Base-by-base conservation (phyloP, 2,329 filamentous ascomycete species). In the Aciculosporium take region DNA sequence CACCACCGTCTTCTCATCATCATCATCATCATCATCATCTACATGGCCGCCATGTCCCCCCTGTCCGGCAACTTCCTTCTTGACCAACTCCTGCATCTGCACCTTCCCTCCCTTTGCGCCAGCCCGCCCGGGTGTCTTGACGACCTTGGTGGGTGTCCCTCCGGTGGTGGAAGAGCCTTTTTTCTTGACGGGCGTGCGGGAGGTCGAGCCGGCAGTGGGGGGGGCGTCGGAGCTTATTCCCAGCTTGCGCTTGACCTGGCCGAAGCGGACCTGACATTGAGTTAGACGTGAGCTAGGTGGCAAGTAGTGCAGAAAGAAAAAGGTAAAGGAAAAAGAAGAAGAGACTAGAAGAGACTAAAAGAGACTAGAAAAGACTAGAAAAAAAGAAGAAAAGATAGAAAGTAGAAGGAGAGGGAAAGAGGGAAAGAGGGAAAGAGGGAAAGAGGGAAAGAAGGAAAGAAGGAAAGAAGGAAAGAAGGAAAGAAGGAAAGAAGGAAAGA, bases 191-290 rank as follows among this genome's bases (percentile, higher is more conserved):
- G 41, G 42, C 2, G 45, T 38, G 5, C 47, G 49, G 30, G 31
- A 10, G 3, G 40, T 9, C 8, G 45, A 31, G 12, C 45, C 41
- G 2, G 47, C 45, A 5, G 40, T 31, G 9, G 32, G 10, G 10
- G 46, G 31, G 2, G 48, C 35, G 5, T 59, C 56, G 44, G 51
- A 53, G 29, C 50, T 51, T 31, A 68, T 57, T 3, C 62, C 62
- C 1, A 67, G 56, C 54, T 70, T 69, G 35, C 59, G 56, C 53
- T 66, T 71, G 45, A 73, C 63, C 45, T 73, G 68, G 3, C 65
- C 61, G 43, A 66, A 74, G 35, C 70, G 66, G 30, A 64, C 61
- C 59, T 67, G 29, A n/a, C n/a, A n/a, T 24, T 18, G 5, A 20
- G n/a, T n/a, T n/a, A n/a, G n/a, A n/a, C n/a, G n/a, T n/a, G n/a